Conservation (phyloP, 1,284 basidiomycete genomes). For the Trametes sp. region DNA sequence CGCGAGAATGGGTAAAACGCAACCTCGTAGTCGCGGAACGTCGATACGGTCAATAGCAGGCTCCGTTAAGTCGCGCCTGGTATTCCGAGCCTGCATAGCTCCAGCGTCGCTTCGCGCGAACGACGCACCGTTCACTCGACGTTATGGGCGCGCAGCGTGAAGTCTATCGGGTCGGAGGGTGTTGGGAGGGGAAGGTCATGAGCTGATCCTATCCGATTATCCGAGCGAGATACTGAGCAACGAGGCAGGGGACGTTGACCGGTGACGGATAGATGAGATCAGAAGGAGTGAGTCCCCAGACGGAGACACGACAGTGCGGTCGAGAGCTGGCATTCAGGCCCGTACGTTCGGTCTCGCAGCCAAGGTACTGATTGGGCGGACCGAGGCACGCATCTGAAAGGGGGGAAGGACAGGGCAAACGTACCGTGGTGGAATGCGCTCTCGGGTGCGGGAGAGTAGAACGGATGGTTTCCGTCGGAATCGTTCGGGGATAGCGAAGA, state of each 20-base stretch:
- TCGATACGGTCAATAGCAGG: too few species aligned
- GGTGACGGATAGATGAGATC: conserved; percentile 21
- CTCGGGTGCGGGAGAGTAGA: conserved; percentile 14
- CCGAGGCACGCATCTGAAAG: background rate
- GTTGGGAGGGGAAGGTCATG: conserved; percentile 19
- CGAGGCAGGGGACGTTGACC: conserved; percentile 20
- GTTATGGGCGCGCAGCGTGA: too few species aligned
- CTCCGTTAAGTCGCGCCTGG: too few species aligned
- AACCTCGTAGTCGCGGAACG: too few species aligned
- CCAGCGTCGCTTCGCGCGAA: too few species aligned
- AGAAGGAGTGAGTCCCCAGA: conserved; percentile 9
- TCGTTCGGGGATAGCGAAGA: conserved; percentile 7
- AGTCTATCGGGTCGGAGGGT: conserved; percentile 7
- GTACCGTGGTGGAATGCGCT: conserved; percentile 12
- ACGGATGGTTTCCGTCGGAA: conserved; percentile 4
- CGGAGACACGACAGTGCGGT: conserved; percentile 15
- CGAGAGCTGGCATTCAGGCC: conserved; percentile 12
- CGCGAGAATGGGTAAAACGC: too few species aligned
- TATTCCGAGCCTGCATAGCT: too few species aligned
- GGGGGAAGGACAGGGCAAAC: background rate
- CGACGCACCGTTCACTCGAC: too few species aligned
- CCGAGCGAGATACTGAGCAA: conserved; percentile 22
- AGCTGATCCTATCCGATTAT: conserved; percentile 30
- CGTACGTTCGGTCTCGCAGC: conserved; percentile 7
- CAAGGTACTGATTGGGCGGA: background rate